phyloP scores from a whole-genome alignment of 139 green algal genomes.

The Chlamydomonas sp. region DNA sequence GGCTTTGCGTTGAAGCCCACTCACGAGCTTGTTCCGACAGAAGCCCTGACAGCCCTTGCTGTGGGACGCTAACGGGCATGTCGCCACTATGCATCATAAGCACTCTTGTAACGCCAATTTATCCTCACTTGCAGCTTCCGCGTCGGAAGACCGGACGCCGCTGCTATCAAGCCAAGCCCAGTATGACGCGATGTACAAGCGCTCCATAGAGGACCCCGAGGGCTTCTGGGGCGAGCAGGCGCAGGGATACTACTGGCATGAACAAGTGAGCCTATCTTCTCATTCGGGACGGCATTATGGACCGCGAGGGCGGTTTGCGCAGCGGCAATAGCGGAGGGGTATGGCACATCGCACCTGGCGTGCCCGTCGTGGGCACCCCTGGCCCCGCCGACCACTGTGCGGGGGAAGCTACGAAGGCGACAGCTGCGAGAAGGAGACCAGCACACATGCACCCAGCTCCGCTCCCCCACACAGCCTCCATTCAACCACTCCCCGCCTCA shows the following conservation, averaged over 20 bases:
- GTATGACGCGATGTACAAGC: slow-evolving; percentile 87
- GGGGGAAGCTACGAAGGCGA: neutral
- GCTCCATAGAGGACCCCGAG: slow-evolving; percentile 66
- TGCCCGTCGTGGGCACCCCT: neutral
- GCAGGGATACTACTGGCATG: slow-evolving; percentile 87
- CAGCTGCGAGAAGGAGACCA: neutral
- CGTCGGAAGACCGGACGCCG: neutral
- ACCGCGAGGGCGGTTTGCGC: too few relatives aligned
- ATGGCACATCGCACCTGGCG: neutral
- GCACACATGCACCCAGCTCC: slow-evolving; percentile 7
- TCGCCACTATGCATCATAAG: neutral
- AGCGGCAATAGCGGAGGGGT: too few relatives aligned
- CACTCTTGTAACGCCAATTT: neutral
- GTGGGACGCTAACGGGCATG: neutral
- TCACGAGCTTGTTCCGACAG: neutral
- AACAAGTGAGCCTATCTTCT: slow-evolving; percentile 32
- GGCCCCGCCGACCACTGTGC: neutral
- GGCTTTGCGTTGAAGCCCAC: neutral
- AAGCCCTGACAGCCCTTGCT: neutral
- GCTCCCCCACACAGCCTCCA: neutral
- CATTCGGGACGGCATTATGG: neutral
- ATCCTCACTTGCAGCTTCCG: neutral
- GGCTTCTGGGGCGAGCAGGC: slow-evolving; percentile 91
- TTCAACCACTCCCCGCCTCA: neutral
- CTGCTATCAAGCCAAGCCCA: slow-evolving; percentile 41